These are phyloP conservation scores for Ascosphaera aggregata DNA, from an alignment of 2,329 filamentous ascomycete genomes.

Conservation along the genomic window DNA sequence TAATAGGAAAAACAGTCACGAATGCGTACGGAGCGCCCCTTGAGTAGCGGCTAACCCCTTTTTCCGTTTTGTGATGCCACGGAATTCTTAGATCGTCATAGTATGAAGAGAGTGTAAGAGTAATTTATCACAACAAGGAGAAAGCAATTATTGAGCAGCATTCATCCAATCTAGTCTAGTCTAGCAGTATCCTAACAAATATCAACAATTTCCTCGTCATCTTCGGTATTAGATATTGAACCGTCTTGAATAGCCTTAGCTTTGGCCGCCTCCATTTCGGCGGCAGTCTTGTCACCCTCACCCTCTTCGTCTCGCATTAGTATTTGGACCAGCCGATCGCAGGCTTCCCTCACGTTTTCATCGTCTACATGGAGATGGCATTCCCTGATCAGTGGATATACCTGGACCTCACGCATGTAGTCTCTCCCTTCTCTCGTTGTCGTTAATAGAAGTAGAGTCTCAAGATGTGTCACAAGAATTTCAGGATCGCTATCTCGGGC, in stretches of 20 bases:
- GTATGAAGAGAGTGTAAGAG: no score
- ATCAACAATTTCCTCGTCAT: conserved; percentile 23
- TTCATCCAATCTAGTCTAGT: not conserved
- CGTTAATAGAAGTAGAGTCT: conserved; percentile 65
- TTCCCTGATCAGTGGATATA: conserved; percentile 78
- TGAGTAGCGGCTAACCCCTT: no score
- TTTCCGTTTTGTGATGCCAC: no score
- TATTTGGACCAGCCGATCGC: conserved; percentile 75
- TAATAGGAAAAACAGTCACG: no score
- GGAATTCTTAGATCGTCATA: no score
- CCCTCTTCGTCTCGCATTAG: conserved; percentile 58
- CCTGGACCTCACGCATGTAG: conserved; percentile 47
- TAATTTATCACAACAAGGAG: no score
- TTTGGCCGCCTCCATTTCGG: conserved; percentile 17
- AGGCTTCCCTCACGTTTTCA: conserved; percentile 60
- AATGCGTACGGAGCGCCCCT: no score
- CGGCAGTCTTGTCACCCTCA: conserved; percentile 16
- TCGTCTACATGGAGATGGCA: conserved; percentile 57
- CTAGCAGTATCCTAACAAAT: conserved; percentile 16
- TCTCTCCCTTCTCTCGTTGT: conserved; percentile 56
- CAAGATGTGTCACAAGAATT: conserved; percentile 69
- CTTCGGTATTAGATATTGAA: conserved; percentile 12
- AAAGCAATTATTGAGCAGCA: no score
- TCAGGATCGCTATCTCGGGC: conserved; percentile 50
- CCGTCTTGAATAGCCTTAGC: conserved; percentile 13